phyloP scores from a whole-genome alignment of 1,139 yeast species.

The Arxiozyma telluris region DNA sequence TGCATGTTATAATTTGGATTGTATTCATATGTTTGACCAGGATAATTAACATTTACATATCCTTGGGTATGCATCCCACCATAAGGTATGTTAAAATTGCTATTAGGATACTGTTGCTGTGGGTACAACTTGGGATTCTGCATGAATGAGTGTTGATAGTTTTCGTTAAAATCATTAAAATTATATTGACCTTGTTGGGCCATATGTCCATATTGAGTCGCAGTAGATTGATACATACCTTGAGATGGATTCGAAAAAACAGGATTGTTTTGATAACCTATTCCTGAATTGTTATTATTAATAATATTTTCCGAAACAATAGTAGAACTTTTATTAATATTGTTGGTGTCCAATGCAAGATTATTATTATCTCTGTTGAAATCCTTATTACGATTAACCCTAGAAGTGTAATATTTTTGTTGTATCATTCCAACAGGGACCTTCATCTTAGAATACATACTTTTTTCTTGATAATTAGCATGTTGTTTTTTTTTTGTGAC shows the following conservation, averaged over 20 bases:
- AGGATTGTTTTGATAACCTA: not conserved
- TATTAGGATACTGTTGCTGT: not conserved
- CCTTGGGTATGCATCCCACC: not conserved
- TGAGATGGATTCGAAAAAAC: not conserved
- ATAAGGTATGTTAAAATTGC: not conserved
- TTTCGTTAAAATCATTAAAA: not conserved
- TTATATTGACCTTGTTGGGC: slow-evolving; percentile 15
- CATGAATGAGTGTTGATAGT: not conserved
- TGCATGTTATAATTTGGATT: not conserved
- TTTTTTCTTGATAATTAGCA: not conserved
- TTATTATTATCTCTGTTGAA: slow-evolving; percentile 6
- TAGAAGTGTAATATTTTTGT: slow-evolving; percentile 17
- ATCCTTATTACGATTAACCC: slow-evolving; percentile 14
- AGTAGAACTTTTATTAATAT: not conserved
- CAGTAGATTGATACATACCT: slow-evolving; percentile 11
- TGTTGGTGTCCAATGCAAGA: slow-evolving; percentile 3
- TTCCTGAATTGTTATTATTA: not conserved
- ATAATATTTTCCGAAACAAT: not conserved
- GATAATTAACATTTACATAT: not conserved
- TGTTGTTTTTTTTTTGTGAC: slow-evolving; percentile 7
- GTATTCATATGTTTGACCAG: slow-evolving; percentile 1
- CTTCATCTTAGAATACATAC: slow-evolving; percentile 7
- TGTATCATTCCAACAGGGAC: slow-evolving; percentile 13
- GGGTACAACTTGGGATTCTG: not conserved
- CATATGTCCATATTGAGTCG: not conserved